Base-by-base conservation (phyloP, 2,329 filamentous ascomycete genomes). In the Botryosphaeria dothidea region DNA sequence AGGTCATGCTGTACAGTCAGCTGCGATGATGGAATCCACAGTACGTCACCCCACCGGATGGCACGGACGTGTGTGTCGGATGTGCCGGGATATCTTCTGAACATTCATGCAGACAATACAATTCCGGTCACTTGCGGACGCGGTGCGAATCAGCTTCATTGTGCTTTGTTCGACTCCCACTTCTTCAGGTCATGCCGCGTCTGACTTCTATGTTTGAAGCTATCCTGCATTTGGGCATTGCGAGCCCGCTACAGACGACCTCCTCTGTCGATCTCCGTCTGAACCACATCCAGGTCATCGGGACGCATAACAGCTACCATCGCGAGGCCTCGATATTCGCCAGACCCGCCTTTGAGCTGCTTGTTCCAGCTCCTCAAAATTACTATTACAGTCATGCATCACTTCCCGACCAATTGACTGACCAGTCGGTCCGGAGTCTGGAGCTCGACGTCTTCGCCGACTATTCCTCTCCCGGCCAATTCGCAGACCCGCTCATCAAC, bases 301-400 rank as follows among this genome's bases (percentile, higher is more conserved):
- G 82, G 67, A 83, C 82, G 0, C 82, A 84, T 70, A 84, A 84
- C 71, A 81, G 78, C 67, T 85, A 84, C 71, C 82, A 85, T 66
- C 75, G 79, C 43, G 82, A 84, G 67, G 73, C 80, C 25, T 74
- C 75, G 2, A 73, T 77, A 1, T 71, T 73, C n/a, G 82, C 83
- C 67, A 77, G 78, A 38, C 67, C 73, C 2, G 69, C 77, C 11
- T 80, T 83, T 68, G 74, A 79, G 57, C 67, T 75, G 64, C 73
- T 80, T 25, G 68, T 79, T 2, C 69, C 77, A 4, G 70, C 71
- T 3, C 74, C 78, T 2, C 70, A 78, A 62, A 78, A 83, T 68
- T 78, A 80, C 69, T 82, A 80, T 70, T 84, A 84, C 69, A 81
- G 80, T 15, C 82, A 85, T 66, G 73, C 81, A 0, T 70, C 74